A percentile compares a stretch with the other conserved stretches of the same genome.
These are phyloP conservation scores for Aphanoascus verrucosus DNA, from an alignment of 2,329 filamentous ascomycete species.

Conservation along the genomic window DNA sequence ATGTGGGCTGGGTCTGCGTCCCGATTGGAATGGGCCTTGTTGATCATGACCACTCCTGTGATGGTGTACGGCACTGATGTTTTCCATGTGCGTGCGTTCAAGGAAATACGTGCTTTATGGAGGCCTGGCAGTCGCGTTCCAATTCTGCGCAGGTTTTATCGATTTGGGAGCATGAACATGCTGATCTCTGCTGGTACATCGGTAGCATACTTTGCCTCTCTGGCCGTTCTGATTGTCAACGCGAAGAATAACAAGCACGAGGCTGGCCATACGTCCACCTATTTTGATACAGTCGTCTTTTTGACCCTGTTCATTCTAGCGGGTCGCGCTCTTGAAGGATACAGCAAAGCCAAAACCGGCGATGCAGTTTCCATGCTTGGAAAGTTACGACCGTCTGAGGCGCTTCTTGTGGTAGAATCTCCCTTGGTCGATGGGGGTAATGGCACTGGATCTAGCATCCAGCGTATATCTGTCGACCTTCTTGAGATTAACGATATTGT, in stretches of 20 bases:
- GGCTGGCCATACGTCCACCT: constrained; percentile 49
- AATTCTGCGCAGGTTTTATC: constrained; percentile 64
- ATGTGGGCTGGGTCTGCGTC: constrained; percentile 61
- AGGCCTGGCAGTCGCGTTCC: constrained; percentile 61
- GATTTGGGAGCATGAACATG: constrained; percentile 96
- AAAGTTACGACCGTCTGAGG: constrained; percentile 65
- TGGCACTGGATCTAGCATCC: constrained; percentile 18
- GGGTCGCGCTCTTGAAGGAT: constrained; percentile 55
- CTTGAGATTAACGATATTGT: constrained; percentile 67
- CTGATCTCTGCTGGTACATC: constrained; percentile 80
- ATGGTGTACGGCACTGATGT: constrained; percentile 79
- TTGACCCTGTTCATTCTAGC: constrained; percentile 75
- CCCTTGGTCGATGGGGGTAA: constrained; percentile 8
- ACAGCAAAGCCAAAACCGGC: constrained; percentile 82
- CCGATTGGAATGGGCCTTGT: constrained; percentile 66
- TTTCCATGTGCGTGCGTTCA: constrained; percentile 69
- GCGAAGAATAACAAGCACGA: constrained; percentile 31
- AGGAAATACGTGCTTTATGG: constrained; percentile 71
- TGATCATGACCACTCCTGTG: constrained; percentile 71
- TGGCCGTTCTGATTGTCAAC: constrained; percentile 62
- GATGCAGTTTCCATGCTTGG: constrained; percentile 73
- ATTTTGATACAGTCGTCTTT: constrained; percentile 91
- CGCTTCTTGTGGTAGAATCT: constrained; percentile 48
- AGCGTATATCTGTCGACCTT: constrained; percentile 52
- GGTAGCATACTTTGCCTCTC: constrained; percentile 75